phyloP scores from a whole-genome alignment of 1,284 basidiomycete genomes.

The Exsudoporus floridanus region DNA sequence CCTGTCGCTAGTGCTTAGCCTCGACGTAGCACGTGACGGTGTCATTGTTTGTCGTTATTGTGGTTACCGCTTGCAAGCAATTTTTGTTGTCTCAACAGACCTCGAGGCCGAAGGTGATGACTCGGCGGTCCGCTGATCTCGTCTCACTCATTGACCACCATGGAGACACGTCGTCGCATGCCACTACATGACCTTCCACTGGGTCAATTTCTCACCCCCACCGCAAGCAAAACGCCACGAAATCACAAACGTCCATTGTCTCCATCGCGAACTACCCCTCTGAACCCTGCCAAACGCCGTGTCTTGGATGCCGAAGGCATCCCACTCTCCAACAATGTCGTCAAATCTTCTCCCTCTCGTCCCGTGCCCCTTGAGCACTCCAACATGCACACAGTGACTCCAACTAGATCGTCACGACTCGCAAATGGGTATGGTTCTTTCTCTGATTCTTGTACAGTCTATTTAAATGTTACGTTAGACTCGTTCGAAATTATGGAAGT shows the following conservation, averaged over 20 bases:
- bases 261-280: conserved; percentile 45
- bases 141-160: conserved; percentile 16
- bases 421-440: conserved; percentile 24
- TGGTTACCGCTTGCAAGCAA: conserved; percentile 8
- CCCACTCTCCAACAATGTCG: conserved; percentile 25
- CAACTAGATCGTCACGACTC: conserved; percentile 25
- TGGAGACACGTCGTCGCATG: conserved; percentile 38
- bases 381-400: conserved; percentile 21
- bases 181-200: conserved; percentile 61
- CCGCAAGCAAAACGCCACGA: conserved; percentile 23
- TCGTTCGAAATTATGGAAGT: conserved; percentile 9
- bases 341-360: conserved; percentile 22
- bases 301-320: conserved; percentile 59
- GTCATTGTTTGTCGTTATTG: conserved; percentile 30
- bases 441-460: neutral
- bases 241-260: conserved; percentile 53
- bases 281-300: conserved; percentile 68
- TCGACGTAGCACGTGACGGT: conserved; percentile 11
- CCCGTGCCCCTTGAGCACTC: conserved; percentile 14
- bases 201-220: conserved; percentile 46
- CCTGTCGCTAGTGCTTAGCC: conserved; percentile 40
- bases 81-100: conserved; percentile 20
- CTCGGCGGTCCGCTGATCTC: conserved; percentile 27
- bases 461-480: conserved; percentile 9
- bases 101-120: conserved; percentile 31